Evolutionary conservation across 192 early-diverging fungal genomes (phyloP).

Genomic region (Irineochytrium annulatum): DNA sequence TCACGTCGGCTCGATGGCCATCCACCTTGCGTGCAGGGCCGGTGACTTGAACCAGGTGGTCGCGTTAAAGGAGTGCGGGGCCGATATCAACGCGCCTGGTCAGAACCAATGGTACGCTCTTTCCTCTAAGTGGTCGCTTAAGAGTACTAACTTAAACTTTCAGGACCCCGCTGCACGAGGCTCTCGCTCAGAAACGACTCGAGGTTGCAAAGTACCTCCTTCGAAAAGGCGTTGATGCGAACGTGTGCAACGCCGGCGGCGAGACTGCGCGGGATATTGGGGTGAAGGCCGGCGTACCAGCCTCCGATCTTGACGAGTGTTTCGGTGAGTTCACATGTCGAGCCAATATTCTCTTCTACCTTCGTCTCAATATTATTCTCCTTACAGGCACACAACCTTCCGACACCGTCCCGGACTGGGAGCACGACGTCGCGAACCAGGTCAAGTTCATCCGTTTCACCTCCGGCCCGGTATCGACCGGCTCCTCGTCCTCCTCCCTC

Average conservation of each 20-base stretch:
- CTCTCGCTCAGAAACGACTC: slow-evolving; percentile 8
- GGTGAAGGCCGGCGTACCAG: slow-evolving; percentile 10
- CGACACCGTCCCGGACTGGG: slow-evolving; percentile 19
- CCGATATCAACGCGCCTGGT: slow-evolving; percentile 29
- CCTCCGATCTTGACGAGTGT: slow-evolving; percentile 20
- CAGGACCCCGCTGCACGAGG: slow-evolving; percentile 46
- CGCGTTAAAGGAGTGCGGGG: slow-evolving; percentile 23
- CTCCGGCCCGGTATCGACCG: no score
- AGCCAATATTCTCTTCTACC: not conserved
- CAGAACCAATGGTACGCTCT: slow-evolving; percentile 34
- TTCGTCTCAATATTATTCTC: slow-evolving; percentile 19
- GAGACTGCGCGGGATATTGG: slow-evolving; percentile 20
- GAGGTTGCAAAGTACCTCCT: slow-evolving; percentile 32
- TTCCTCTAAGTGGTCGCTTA: slow-evolving; percentile 1
- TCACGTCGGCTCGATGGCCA: slow-evolving; percentile 17
- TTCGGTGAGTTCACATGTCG: slow-evolving; percentile 19
- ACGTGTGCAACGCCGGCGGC: not conserved
- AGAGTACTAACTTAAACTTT: not conserved
- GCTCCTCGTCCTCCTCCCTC: no score
- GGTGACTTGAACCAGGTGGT: slow-evolving; percentile 37
- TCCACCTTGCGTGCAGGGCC: slow-evolving; percentile 34
- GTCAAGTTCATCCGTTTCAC: slow-evolving; percentile 6
- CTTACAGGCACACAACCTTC: slow-evolving; percentile 22
- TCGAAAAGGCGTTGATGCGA: slow-evolving; percentile 14
- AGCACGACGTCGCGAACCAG: slow-evolving; percentile 7